Percentiles rank a stretch among this genome's conserved stretches.
These are phyloP conservation scores for Pleurotus sapidus DNA, from an alignment of 768 basidiomycete species.

Conservation along the genomic window DNA sequence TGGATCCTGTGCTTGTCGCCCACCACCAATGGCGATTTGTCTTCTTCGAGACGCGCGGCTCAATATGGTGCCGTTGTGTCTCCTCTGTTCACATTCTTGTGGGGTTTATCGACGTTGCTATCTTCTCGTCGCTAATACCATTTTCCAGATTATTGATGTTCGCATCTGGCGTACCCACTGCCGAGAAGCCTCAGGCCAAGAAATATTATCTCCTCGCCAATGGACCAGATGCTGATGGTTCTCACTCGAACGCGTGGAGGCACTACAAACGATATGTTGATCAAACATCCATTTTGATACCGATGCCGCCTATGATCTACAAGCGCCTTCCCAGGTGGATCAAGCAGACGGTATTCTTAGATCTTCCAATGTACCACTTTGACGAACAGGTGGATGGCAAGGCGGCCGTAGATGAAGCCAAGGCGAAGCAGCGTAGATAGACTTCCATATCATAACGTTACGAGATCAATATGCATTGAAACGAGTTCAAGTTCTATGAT, in stretches of 20 bases:
- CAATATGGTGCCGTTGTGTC: slow-evolving; percentile 60
- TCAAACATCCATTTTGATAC: slow-evolving; percentile 58
- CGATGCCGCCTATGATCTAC: slow-evolving; percentile 57
- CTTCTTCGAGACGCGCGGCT: slow-evolving; percentile 43
- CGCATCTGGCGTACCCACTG: slow-evolving; percentile 66
- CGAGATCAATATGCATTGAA: background rate
- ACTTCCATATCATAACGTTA: background rate
- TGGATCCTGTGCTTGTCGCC: slow-evolving; percentile 62
- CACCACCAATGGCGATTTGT: slow-evolving; percentile 41
- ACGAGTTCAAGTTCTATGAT: background rate
- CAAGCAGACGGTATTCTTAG: slow-evolving; percentile 56
- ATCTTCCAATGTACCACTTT: slow-evolving; percentile 62
- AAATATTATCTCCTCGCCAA: slow-evolving; percentile 54
- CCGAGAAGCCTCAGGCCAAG: slow-evolving; percentile 64
- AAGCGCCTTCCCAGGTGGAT: slow-evolving; percentile 43
- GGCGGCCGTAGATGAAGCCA: slow-evolving; percentile 36
- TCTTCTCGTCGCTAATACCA: background rate
- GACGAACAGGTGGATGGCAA: slow-evolving; percentile 48
- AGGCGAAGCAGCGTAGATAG: background rate
- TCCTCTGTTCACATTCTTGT: slow-evolving; percentile 66
- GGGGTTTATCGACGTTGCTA: slow-evolving; percentile 16
- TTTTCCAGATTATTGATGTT: slow-evolving; percentile 53
- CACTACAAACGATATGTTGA: slow-evolving; percentile 54
- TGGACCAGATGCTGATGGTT: slow-evolving; percentile 28
- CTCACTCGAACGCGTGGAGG: slow-evolving; percentile 39